Evolutionary conservation across 768 basidiomycete species (phyloP).

Genomic region (Sarcodon sp.): DNA sequence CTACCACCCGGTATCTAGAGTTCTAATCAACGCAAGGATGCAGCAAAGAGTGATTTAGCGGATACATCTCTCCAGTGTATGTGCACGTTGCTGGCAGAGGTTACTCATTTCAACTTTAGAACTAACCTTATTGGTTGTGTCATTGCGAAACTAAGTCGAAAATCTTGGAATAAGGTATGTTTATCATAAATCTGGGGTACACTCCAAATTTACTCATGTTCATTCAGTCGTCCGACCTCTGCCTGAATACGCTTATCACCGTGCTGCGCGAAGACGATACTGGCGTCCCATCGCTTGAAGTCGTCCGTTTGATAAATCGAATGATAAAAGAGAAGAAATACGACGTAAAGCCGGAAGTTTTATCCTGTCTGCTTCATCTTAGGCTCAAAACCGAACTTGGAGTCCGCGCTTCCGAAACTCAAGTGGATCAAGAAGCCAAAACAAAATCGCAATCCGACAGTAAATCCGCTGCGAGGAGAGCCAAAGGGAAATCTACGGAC

Average conservation of each 20-base stretch:
- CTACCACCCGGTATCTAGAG: constrained; percentile 8
- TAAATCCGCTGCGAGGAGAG: constrained; percentile 20
- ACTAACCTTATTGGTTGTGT: constrained; percentile 84
- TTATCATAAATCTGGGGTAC: background rate
- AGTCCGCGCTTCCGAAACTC: constrained; percentile 64
- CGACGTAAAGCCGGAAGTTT: constrained; percentile 79
- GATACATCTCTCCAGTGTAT: constrained; percentile 72
- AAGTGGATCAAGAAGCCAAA: constrained; percentile 33
- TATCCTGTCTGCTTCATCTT: constrained; percentile 74
- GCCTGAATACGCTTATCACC: constrained; percentile 66
- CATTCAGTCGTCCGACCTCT: constrained; percentile 69
- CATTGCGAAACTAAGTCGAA: constrained; percentile 70
- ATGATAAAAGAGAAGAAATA: constrained; percentile 94
- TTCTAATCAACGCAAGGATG: background rate
- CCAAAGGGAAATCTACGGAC: constrained; percentile 46
- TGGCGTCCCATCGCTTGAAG: constrained; percentile 73
- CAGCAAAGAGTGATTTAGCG: constrained; percentile 54
- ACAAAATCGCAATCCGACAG: constrained; percentile 3
- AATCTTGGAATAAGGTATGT: constrained; percentile 81
- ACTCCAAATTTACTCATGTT: background rate
- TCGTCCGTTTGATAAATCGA: constrained; percentile 82
- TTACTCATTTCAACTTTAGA: constrained; percentile 95
- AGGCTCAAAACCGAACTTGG: constrained; percentile 80
- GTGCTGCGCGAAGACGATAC: constrained; percentile 79
- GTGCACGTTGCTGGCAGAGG: constrained; percentile 72